phyloP scores from a whole-genome alignment of 257 asterid genomes.

The Capsicum baccatum region DNA sequence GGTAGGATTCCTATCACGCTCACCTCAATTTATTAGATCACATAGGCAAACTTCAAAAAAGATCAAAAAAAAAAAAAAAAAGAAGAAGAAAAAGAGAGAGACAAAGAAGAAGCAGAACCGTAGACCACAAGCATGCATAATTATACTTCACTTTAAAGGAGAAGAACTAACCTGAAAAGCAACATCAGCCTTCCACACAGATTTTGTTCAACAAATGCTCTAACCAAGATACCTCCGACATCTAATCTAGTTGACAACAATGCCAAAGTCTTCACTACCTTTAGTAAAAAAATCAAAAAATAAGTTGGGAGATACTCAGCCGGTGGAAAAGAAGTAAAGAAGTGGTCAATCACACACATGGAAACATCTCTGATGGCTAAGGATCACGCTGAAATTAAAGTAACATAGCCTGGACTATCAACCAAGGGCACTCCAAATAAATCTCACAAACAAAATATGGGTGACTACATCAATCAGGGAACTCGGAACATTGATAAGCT shows the following conservation, averaged over 20 bases:
- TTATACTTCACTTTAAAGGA: not conserved
- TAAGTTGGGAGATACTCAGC: not conserved
- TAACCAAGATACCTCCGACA: not conserved
- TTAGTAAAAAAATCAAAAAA: not conserved
- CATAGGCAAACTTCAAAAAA: not conserved
- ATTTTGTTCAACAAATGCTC: not conserved
- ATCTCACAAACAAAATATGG: not conserved
- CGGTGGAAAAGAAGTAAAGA: not conserved
- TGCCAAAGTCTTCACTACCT: not conserved
- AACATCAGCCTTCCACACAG: constrained; percentile 1
- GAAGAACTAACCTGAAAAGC: not conserved
- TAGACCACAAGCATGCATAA: not conserved
- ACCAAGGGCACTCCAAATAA: not conserved
- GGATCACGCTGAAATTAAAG: too few species aligned
- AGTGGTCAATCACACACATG: not conserved
- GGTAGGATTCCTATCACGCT: not conserved
- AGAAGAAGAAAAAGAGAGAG: not conserved
- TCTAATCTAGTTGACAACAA: not conserved
- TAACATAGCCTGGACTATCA: not conserved
- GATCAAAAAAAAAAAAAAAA: not conserved
- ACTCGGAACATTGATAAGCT: not conserved
- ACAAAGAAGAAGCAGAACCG: not conserved
- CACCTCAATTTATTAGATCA: not conserved
- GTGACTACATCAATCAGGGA: not conserved
- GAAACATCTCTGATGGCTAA: not conserved